A percentile compares a stretch with the other conserved stretches of the same genome.
These are phyloP conservation scores for Annona cherimola DNA, from an alignment of 164 flowering plant species.

Conservation along the genomic window DNA sequence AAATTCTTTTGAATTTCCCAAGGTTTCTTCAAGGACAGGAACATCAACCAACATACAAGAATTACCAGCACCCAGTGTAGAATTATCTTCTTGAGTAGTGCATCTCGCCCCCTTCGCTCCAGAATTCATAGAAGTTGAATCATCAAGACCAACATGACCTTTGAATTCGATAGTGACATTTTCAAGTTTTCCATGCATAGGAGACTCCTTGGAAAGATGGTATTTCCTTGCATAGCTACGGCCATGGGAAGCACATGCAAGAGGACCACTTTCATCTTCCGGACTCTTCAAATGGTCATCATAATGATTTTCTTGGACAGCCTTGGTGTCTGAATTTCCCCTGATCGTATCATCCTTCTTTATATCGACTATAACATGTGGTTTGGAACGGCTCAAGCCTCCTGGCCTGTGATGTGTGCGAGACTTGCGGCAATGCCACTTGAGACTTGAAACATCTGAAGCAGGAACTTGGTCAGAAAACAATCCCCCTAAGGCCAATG, in stretches of 20 bases:
- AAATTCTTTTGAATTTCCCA: constrained; percentile 12
- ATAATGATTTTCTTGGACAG: constrained; percentile 22
- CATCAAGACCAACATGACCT: constrained; percentile 1
- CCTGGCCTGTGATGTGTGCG: constrained; percentile 47
- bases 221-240: constrained; percentile 12
- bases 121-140: not conserved
- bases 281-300: constrained; percentile 43
- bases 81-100: not conserved
- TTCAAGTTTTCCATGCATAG: constrained; percentile 6
- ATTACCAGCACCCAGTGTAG: not conserved
- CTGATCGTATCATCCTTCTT: constrained; percentile 18
- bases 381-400: constrained; percentile 15
- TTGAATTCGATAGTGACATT: constrained; percentile 8
- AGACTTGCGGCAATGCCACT: constrained; percentile 61
- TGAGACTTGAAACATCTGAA: constrained; percentile 31
- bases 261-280: constrained; percentile 18
- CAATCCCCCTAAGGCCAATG: constrained; percentile 47
- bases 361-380: constrained; percentile 16
- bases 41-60: not conserved
- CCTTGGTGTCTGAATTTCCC: constrained; percentile 17
- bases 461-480: constrained; percentile 30
- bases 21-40: not conserved
- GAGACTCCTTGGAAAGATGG: not conserved
- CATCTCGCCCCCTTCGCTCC: not conserved
- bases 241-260: constrained; percentile 12